phyloP scores from a whole-genome alignment of 2,329 filamentous ascomycete species.

The Colletotrichum endophyticum region DNA sequence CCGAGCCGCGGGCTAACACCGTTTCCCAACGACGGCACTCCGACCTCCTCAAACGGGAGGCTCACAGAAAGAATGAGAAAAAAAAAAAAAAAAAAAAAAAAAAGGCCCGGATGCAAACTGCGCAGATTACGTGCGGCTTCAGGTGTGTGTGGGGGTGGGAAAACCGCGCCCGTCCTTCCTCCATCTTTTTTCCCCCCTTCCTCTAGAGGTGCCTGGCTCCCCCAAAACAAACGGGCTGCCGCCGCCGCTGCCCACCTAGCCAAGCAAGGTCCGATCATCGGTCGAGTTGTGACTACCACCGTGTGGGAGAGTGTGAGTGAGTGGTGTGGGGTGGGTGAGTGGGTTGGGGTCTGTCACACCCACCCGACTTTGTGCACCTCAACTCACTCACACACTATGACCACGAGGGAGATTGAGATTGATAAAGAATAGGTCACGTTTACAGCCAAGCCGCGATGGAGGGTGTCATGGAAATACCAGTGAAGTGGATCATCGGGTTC shows the following conservation, averaged over 20 bases:
- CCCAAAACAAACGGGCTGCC: neutral
- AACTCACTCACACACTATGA: neutral
- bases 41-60: neutral
- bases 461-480: too few species aligned
- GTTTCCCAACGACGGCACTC: neutral
- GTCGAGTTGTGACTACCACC: neutral
- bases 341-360: neutral
- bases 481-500: neutral
- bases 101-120: neutral
- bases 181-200: neutral
- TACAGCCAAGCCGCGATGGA: too few species aligned
- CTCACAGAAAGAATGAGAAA: neutral
- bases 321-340: neutral
- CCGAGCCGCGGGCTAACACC: neutral
- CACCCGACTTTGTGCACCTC: neutral
- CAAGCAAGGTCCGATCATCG: neutral
- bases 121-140: slow-evolving; percentile 6
- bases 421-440: neutral
- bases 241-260: neutral
- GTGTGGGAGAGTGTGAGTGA: too few species aligned
- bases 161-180: neutral
- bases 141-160: neutral
- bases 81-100: neutral
- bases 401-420: neutral
- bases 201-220: neutral